phyloP scores from a whole-genome alignment of 75 land plant genomes.

The Pinus tabuliformis region DNA sequence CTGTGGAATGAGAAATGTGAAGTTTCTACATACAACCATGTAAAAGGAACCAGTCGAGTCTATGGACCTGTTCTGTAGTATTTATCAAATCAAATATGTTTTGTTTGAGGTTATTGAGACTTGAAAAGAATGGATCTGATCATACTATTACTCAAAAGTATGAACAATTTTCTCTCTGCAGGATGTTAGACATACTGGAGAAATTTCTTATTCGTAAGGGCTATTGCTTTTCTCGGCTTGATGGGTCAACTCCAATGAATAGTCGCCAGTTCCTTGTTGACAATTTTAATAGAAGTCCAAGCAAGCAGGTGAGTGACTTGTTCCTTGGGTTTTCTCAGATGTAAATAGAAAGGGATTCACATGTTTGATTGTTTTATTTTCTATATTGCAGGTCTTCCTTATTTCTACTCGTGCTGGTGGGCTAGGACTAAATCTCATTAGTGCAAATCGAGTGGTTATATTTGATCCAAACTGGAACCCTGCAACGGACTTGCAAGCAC shows the following conservation, averaged over 20 bases:
- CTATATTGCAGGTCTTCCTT: constrained; percentile 68
- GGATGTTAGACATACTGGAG: constrained; percentile 95
- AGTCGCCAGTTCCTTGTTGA: constrained; percentile 83
- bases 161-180: constrained; percentile 19
- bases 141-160: not conserved
- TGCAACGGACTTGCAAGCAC: constrained; percentile 90
- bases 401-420: constrained; percentile 97
- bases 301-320: constrained; percentile 66
- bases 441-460: constrained; percentile 95
- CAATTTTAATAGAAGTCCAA: constrained; percentile 90
- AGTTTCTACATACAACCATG: not conserved
- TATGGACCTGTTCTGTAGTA: not conserved
- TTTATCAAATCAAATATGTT: not conserved
- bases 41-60: not conserved
- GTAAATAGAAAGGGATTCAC: not conserved
- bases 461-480: constrained; percentile 99
- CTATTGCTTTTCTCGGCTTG: constrained; percentile 87
- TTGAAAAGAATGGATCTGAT: not conserved
- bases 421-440: constrained; percentile 87
- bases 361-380: constrained; percentile 10
- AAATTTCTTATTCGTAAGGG: constrained; percentile 88
- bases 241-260: constrained; percentile 93
- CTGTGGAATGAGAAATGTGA: no score
- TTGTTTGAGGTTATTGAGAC: not conserved
- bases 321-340: not conserved